phyloP scores from a whole-genome alignment of 2,329 filamentous ascomycete species.

The Aspergillus aculeatus region DNA sequence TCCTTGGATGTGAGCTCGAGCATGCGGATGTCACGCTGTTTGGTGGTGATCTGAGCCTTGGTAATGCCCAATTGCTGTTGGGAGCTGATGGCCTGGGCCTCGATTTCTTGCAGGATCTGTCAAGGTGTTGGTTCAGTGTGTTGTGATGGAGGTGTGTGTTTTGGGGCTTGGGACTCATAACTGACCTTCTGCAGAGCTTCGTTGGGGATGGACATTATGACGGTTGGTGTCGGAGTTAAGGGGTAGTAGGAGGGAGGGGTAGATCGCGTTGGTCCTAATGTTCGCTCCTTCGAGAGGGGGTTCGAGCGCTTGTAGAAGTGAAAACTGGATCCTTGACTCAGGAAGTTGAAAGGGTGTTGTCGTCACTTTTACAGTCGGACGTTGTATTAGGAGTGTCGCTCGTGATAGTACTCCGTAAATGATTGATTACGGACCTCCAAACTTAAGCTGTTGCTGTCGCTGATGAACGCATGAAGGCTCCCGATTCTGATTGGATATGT shows the following conservation, averaged over 20 bases:
- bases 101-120: constrained; percentile 89
- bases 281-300: neutral
- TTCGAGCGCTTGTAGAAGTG: neutral
- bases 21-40: constrained; percentile 85
- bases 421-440: neutral
- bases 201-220: constrained; percentile 85
- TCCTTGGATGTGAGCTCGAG: constrained; percentile 84
- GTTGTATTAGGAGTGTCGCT: neutral
- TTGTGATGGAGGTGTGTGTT: constrained; percentile 10
- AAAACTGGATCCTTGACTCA: neutral
- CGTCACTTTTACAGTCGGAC: neutral
- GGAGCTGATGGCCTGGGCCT: constrained; percentile 80
- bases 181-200: constrained; percentile 87
- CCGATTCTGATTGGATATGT: constrained; percentile 9
- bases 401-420: neutral
- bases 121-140: neutral
- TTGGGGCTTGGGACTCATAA: neutral
- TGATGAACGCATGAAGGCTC: constrained; percentile 15
- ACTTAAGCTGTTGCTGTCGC: neutral
- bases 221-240: constrained; percentile 8
- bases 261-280: neutral
- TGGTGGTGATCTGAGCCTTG: constrained; percentile 76
- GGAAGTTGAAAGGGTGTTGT: neutral
- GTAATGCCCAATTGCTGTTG: constrained; percentile 91
- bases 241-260: neutral